Base-by-base conservation (phyloP, 208 protist species). In the Blechomonas ayalai region DNA sequence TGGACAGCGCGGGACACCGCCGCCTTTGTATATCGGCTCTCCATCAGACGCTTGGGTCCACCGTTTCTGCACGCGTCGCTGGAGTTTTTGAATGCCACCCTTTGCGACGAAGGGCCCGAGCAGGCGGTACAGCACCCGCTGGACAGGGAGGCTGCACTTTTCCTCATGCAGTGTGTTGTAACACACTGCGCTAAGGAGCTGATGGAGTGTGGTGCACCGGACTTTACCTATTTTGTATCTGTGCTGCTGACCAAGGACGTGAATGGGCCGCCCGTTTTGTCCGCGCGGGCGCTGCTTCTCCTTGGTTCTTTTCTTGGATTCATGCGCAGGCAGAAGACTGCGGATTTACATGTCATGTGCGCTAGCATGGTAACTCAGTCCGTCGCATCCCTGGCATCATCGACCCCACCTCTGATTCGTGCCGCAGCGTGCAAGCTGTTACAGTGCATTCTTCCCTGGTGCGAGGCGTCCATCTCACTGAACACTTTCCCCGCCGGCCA, bases 111-210 rank as follows among this genome's bases (percentile, higher is more conserved):
- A 4, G 34, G 15, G 18, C 15, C 3, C 53, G 23, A 40, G 26
- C 8, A 10, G 29, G 27, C 26, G 36, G 31, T 34, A n/a, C 31
- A 57, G 24, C 34, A 16, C 19, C 41, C 41, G 34, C 59, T 65
- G 35, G 43, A 60, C 27, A 59, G 73, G 3, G 79, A 88, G 54
- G 63, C 63, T 23, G 47, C 44, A 2, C 52, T 88, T 12, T 79
- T 88, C 40, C 50, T 74, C 12, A 55, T 83, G 39, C 64, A 80
- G 20, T 25, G 24, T 36, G 57, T 66, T 3, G 32, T 88, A 18
- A 50, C 44, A 13, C 46, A 52, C 36, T 67, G 54, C 43, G 18
- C 50, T 27, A 37, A 27, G 8, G 33, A 57, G 28, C 35, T 72
- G 36, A 38, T 55, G 3, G 42, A 37, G 39, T 71, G 61, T 32